Base-by-base conservation (phyloP, 306 rosid species). In the Calophaca sinica region DNA sequence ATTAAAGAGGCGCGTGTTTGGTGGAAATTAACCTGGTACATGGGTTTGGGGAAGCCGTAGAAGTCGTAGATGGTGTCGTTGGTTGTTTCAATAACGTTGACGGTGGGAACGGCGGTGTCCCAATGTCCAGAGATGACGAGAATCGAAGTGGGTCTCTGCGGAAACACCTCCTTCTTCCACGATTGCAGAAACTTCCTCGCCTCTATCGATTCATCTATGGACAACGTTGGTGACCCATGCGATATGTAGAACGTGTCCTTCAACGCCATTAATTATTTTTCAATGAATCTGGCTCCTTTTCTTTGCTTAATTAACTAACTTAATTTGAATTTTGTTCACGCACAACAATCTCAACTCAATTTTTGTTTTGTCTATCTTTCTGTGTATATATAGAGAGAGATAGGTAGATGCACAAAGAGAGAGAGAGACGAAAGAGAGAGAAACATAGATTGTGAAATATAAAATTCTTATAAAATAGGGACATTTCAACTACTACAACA, bases 51-150 rank as follows among this genome's bases (percentile, higher is more conserved):
- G 70, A 94, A 94, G 81, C 81, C 80, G 53, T 89, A 89, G 82
- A 91, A 94, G 52, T 94, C 98, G 65, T 94, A 53, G 78, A 94
- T 94, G 83, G 93, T 91, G 4, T 84, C 85, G 75, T 86, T 78
- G 36, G 8, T 53, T 15, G 29, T 46, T 4, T 78, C 73, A 7
- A 89, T 63, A 58, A 86, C 78, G 72, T 84, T 89, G 68, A 86
- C 91, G 51, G 93, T 42, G 39, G 96, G 92, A 5, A 71, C 72
- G 3, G 72, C 14, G 7, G 97, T 89, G 26, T 92, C 97, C 89
- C 93, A 92, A 70, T 92, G 96, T 2, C 81, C 92, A 13, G 96
- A 92, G 9, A 92, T 74, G 7, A 90, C 32, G n/a, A 89, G 86
- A 81, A 89, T 89, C 12, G 93, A 41, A 9, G 62, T 77, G 29